phyloP scores from a whole-genome alignment of 257 asterid species.

The Prunella vulgaris region DNA sequence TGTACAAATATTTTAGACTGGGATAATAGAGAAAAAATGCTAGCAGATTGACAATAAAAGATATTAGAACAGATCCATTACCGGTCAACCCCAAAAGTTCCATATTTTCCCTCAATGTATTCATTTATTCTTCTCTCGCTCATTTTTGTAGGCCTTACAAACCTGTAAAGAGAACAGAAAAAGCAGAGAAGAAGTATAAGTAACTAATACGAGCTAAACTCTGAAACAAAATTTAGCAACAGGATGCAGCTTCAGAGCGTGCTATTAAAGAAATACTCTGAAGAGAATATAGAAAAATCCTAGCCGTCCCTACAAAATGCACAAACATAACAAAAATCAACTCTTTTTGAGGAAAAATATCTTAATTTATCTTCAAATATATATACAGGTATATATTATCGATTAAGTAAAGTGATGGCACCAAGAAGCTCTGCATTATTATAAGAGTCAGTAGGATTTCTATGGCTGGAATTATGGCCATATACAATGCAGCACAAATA shows the following conservation, averaged over 20 bases:
- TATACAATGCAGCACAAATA: background rate
- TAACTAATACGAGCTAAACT: background rate
- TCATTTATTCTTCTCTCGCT: conserved; percentile 56
- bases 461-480: background rate
- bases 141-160: conserved; percentile 89
- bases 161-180: conserved; percentile 42
- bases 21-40: background rate
- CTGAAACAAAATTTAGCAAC: background rate
- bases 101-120: conserved; percentile 88
- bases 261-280: background rate
- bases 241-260: background rate
- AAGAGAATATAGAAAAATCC: background rate
- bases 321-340: background rate
- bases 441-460: background rate
- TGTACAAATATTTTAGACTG: background rate
- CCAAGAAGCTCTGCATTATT: background rate
- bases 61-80: conserved; percentile 5
- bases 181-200: background rate
- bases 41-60: background rate
- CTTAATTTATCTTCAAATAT: background rate
- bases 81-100: conserved; percentile 86
- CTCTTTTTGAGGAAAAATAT: background rate
- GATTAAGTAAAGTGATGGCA: background rate
- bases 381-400: background rate
- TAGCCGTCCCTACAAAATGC: background rate